A percentile compares a stretch with the other conserved stretches of the same genome.
These are phyloP conservation scores for Leishmania braziliensis DNA, from an alignment of 208 protist species.

Conservation along the genomic window DNA sequence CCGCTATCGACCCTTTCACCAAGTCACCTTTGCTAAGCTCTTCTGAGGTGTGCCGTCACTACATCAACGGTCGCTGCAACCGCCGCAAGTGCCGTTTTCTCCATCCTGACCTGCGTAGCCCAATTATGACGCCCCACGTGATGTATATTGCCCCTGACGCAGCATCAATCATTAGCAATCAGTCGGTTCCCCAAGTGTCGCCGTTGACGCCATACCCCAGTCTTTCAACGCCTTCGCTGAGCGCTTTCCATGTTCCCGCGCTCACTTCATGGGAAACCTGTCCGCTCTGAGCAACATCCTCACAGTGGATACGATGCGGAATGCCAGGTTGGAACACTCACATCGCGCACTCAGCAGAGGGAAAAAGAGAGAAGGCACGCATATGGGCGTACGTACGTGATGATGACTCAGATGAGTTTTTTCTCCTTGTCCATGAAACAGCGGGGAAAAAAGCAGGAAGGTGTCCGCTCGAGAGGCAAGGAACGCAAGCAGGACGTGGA, in stretches of 20 bases:
- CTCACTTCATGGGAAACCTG: not conserved
- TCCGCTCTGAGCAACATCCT: not conserved
- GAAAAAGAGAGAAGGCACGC: not conserved
- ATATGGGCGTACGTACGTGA: not conserved
- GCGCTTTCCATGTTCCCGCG: not conserved
- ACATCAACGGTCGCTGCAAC: constrained; percentile 63
- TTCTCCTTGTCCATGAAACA: not conserved
- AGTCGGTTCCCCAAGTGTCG: not conserved
- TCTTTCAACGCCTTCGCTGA: constrained; percentile 14
- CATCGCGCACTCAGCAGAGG: not conserved
- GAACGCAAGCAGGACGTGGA: not conserved
- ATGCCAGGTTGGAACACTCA: not conserved
- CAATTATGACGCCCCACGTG: not conserved
- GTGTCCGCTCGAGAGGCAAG: not conserved
- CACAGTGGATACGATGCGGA: not conserved
- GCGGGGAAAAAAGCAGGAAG: not conserved
- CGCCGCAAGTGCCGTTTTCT: constrained; percentile 71
- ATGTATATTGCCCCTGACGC: not conserved
- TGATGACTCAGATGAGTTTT: not conserved
- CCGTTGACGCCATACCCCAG: constrained; percentile 1
- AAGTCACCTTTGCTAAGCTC: constrained; percentile 12
- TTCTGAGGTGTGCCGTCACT: constrained; percentile 54
- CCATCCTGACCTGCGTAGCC: constrained; percentile 30
- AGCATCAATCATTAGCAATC: not conserved
- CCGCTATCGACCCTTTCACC: constrained; percentile 3